Percentiles rank a stretch among this genome's conserved stretches.
Conservation (phyloP, 2,329 filamentous ascomycete genomes). For the Neoscytalidium dimidiatum region DNA sequence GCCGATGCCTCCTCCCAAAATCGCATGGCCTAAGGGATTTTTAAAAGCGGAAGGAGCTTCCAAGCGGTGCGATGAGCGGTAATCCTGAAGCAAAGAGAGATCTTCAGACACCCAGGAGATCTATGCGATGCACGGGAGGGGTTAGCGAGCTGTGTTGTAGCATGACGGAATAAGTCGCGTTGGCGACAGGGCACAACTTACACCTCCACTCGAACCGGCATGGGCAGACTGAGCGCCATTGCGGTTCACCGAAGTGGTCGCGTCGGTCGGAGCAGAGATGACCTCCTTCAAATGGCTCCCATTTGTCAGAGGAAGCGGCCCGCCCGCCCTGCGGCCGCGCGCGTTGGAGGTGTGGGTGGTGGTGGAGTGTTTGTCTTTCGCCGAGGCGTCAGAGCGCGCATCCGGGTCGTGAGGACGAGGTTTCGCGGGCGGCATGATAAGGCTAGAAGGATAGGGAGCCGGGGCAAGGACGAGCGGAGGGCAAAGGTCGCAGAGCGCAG, state of each 20-base stretch:
- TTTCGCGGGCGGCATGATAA: conserved; percentile 38
- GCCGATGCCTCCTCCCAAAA: conserved; percentile 62
- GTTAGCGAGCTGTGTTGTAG: not conserved
- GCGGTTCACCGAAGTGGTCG: conserved; percentile 35
- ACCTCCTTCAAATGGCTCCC: conserved; percentile 41
- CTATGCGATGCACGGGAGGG: conserved; percentile 32
- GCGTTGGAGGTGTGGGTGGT: conserved; percentile 38
- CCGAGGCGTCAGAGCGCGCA: conserved; percentile 31
- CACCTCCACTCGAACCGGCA: conserved; percentile 10
- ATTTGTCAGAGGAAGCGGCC: conserved; percentile 27
- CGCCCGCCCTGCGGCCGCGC: conserved; percentile 41
- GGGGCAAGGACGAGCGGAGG: not conserved
- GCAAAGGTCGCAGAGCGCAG: not conserved
- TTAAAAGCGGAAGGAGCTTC: conserved; percentile 70
- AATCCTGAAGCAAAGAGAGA: conserved; percentile 68
- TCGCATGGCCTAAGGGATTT: conserved; percentile 50
- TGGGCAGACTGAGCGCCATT: conserved; percentile 26
- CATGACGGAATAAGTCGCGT: not conserved
- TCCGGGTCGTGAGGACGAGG: conserved; percentile 41
- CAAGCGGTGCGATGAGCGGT: conserved; percentile 73
- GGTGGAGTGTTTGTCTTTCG: conserved; percentile 46
- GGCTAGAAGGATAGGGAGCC: too few species aligned
- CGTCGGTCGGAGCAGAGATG: conserved; percentile 34
- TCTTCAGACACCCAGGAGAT: conserved; percentile 70
- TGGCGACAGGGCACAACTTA: not conserved